These are phyloP conservation scores for Erodium moschatum DNA, from an alignment of 441 rosid species.

Conservation along the genomic window DNA sequence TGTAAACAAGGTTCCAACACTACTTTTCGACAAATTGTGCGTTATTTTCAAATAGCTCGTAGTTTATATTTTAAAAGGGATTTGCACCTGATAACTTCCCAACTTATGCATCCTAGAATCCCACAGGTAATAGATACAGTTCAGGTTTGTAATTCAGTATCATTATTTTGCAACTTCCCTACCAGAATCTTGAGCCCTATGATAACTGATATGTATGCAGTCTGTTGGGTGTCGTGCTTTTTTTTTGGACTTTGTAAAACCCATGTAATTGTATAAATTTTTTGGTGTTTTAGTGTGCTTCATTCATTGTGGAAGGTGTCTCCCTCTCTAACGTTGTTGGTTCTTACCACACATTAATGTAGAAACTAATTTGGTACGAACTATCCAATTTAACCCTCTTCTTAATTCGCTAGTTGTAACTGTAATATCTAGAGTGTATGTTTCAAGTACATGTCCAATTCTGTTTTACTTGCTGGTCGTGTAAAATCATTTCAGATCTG, in stretches of 20 bases:
- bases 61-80: too few species aligned
- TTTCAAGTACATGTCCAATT: too few species aligned
- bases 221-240: neutral
- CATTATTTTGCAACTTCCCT: neutral
- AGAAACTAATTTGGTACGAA: neutral
- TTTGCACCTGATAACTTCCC: too few species aligned
- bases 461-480: too few species aligned
- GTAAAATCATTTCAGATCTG: too few species aligned
- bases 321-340: neutral
- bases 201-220: neutral
- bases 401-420: neutral
- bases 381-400: neutral
- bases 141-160: neutral
- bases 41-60: too few species aligned
- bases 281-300: constrained; percentile 1
- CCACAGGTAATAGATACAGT: neutral
- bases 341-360: neutral
- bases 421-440: too few species aligned
- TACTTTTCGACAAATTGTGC: too few species aligned
- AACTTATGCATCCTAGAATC: neutral
- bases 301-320: neutral
- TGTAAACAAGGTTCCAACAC: too few species aligned
- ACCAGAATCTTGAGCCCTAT: neutral
- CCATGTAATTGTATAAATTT: neutral
- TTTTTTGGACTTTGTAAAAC: too few species aligned